Evolutionary conservation across 1,139 yeast species (phyloP), one percentile per base, ranked within the genome.

Genomic region (Hanseniaspora sp.): DNA sequence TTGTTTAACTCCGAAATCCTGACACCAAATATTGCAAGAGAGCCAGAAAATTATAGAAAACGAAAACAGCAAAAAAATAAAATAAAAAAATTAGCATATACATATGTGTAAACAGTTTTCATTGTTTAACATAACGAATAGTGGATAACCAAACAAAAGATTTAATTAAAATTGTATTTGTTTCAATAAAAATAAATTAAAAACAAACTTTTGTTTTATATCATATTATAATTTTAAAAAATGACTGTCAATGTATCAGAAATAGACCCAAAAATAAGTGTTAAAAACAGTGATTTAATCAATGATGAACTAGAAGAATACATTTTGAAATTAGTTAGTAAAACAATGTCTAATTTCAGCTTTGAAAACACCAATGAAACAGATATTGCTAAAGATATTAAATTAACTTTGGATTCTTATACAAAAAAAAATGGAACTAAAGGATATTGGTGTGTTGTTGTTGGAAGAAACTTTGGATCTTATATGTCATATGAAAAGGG

Each of bases 401-500:
- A 82, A 58, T 77, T 83, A 63, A 96, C 90, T 59, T 75, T 87
- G 48, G 96, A 98, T 15, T 81, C 87, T 0, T 76, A 72, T 59
- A 72, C 90, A 59, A 92, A 92, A 71, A 86, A 85, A 64, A 87
- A 83, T 61, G 67, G 82, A 61, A 90, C 83, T 64, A 69, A 72
- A 44, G 67, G 69, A 56, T 83, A 76, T 29, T 92, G 98, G 98
- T 97, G 92, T 67, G 94, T 88, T 34, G 80, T 92, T 57, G 96
- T 88, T 53, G 99, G 98, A 34, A 81, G 82, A 67, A 85, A 85
- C 63, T 92, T 92, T 69, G 97, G 97, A 5, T 82, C 94, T 54
- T 88, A 84, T 65, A 96, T 94, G 30, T 86, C 97, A 18, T 98
- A 94, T 65, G 90, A 76, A 63, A 69, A 84, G 58, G 95, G 95